Evolutionary conservation across 495 filamentous ascomycete species (phyloP).

Genomic region (Cudoniella acicularis): DNA sequence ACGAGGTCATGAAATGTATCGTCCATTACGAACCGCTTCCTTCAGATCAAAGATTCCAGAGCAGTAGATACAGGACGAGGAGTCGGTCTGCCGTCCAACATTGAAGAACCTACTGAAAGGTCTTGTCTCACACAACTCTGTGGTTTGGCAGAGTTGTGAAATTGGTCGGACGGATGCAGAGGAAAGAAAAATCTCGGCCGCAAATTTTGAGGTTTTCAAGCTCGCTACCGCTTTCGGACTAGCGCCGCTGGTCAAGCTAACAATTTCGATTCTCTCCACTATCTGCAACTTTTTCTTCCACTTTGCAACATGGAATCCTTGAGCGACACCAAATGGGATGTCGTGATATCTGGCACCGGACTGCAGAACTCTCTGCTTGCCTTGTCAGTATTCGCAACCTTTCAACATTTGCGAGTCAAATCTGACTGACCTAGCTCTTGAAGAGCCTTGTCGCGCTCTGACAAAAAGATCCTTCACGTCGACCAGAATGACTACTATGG

Average conservation of each 20-base stretch:
- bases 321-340: slow-evolving; percentile 81
- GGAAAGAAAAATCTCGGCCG: slow-evolving; percentile 24
- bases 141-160: slow-evolving; percentile 38
- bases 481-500: slow-evolving; percentile 89
- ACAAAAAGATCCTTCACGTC: slow-evolving; percentile 87
- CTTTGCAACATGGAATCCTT: slow-evolving; percentile 68
- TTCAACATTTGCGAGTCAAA: slow-evolving; percentile 22
- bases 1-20: slow-evolving; percentile 12
- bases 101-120: slow-evolving; percentile 70
- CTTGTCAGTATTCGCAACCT: slow-evolving; percentile 58
- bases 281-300: slow-evolving; percentile 27
- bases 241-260: slow-evolving; percentile 18
- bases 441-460: slow-evolving; percentile 89
- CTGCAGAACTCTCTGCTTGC: slow-evolving; percentile 87
- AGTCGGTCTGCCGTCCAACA: slow-evolving; percentile 66
- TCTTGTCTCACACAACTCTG: slow-evolving; percentile 39
- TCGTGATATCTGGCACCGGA: slow-evolving; percentile 86
- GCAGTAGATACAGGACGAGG: slow-evolving; percentile 92
- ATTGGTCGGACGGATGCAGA: slow-evolving; percentile 50
- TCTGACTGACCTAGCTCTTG: slow-evolving; percentile 64
- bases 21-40: slow-evolving; percentile 32
- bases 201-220: slow-evolving; percentile 1
- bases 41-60: slow-evolving; percentile 54
- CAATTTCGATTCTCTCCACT: slow-evolving; percentile 26
- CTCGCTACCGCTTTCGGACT: slow-evolving; percentile 22